Evolutionary conservation across 1,139 yeast species (phyloP), one percentile per base, ranked within the genome.

Genomic region (Geotrichum carabidarum): DNA sequence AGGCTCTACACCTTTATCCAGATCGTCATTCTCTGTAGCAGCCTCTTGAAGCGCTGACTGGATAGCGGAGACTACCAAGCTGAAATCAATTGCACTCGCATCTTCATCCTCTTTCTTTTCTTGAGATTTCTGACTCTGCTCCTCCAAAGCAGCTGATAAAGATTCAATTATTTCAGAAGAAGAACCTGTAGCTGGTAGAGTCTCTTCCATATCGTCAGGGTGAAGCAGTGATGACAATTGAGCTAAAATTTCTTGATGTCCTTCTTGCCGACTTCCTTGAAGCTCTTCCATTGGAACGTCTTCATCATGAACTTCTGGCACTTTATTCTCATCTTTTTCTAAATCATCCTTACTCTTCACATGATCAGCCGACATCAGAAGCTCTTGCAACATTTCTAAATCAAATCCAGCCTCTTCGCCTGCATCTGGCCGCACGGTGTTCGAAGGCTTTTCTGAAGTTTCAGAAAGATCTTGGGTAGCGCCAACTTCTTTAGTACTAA

Each of bases 231-330:
- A 55, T 9, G 56, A 48, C 11, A 55, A 36, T 43, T 55, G 58
- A 8, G 58, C 58, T 14, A 55, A 32, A 42, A 55, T 55, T 9
- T 49, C 56, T 17, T 50, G 54, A 31, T 52, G 53, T 18, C 52
- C 47, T 22, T 42, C 47, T 8, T 50, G 40, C 9, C 43, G 41
- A 30, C 30, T 17, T 22, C 44, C 50, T 18, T 27, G 47, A 8
- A 18, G n/a, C 60, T 79, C 82, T 34, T 66, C 63, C 38, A 41
- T 27, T n/a, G 5, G n/a, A 9, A 37, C 14, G 34, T 46, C 48
- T 12, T 22, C 34, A 14, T 14, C 31, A 12, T 18, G 30, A 9
- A 18, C 27, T 14, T 12, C n/a, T 36, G 36, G 8, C 11, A 4
- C 44, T 50, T 34, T 17, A 37, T 6, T 17, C 38, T 35, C 18